Percentiles rank a stretch among this genome's conserved stretches.
phyloP scores from a whole-genome alignment of 2,329 filamentous ascomycete genomes.

The Trichophyton schoenleinii region DNA sequence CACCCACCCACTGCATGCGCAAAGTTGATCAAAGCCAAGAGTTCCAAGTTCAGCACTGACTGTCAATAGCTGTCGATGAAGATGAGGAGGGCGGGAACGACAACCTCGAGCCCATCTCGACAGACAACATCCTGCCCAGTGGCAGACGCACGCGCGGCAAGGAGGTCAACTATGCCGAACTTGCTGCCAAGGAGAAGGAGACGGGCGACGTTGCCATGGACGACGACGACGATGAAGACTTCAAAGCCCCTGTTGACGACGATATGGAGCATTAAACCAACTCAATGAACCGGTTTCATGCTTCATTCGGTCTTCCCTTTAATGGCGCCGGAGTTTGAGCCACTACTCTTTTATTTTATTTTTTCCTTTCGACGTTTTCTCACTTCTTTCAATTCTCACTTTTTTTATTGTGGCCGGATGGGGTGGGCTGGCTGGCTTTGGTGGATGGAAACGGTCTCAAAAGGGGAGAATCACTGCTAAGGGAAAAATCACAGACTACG shows the following conservation, averaged over 20 bases:
- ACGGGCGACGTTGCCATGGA: constrained; percentile 55
- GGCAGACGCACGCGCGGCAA: constrained; percentile 81
- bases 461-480: neutral
- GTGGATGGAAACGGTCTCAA: neutral
- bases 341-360: neutral
- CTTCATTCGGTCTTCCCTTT: neutral
- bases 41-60: neutral
- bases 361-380: neutral
- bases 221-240: constrained; percentile 44
- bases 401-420: neutral
- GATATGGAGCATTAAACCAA: constrained; percentile 5
- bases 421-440: neutral
- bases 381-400: neutral
- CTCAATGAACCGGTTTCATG: neutral
- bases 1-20: neutral
- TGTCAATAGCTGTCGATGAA: constrained; percentile 45
- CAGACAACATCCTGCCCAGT: constrained; percentile 68
- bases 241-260: constrained; percentile 26
- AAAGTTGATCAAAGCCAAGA: neutral
- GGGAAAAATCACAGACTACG: neutral
- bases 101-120: constrained; percentile 83
- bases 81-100: constrained; percentile 46
- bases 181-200: constrained; percentile 69
- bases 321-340: neutral
- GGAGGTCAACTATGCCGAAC: constrained; percentile 86